Percentiles rank a stretch among this genome's conserved stretches.
Conservation (phyloP, 2,329 filamentous ascomycete genomes). For the Trichophyton mentagrophytes region DNA sequence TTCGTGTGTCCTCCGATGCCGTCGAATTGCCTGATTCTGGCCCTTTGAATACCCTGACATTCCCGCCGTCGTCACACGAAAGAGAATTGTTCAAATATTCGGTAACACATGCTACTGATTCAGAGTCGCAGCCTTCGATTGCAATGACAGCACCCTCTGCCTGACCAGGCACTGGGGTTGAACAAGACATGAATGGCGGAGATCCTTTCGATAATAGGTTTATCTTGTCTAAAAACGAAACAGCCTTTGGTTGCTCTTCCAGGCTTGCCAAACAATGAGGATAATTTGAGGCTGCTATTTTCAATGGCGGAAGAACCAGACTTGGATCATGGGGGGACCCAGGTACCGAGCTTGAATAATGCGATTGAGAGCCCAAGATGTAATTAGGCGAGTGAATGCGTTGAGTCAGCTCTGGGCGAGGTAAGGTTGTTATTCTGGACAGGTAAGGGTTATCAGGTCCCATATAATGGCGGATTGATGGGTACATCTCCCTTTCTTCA, state of each 20-base stretch:
- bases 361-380: slow-evolving; percentile 44
- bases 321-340: slow-evolving; percentile 33
- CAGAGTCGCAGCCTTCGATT: slow-evolving; percentile 59
- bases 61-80: slow-evolving; percentile 40
- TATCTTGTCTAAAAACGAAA: slow-evolving; percentile 64
- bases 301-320: slow-evolving; percentile 42
- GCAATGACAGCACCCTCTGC: slow-evolving; percentile 60
- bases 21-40: slow-evolving; percentile 21
- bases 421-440: slow-evolving; percentile 31
- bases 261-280: slow-evolving; percentile 35
- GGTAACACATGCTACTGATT: slow-evolving; percentile 53
- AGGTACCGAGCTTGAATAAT: slow-evolving; percentile 25
- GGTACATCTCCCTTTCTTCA: slow-evolving; percentile 34
- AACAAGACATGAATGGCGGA: slow-evolving; percentile 42
- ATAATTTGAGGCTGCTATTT: slow-evolving; percentile 27
- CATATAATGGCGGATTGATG: slow-evolving; percentile 29
- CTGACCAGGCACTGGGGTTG: slow-evolving; percentile 10
- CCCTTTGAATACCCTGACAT: slow-evolving; percentile 39
- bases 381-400: slow-evolving; percentile 14
- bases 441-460: slow-evolving; percentile 30
- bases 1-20: slow-evolving; percentile 27
- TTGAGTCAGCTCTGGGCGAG: slow-evolving; percentile 25
- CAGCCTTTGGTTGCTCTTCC: slow-evolving; percentile 61
- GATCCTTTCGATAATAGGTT: slow-evolving; percentile 63
- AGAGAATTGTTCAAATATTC: slow-evolving; percentile 47